phyloP scores from a whole-genome alignment of 179 eudicot genomes.

The Camellia oleifera region DNA sequence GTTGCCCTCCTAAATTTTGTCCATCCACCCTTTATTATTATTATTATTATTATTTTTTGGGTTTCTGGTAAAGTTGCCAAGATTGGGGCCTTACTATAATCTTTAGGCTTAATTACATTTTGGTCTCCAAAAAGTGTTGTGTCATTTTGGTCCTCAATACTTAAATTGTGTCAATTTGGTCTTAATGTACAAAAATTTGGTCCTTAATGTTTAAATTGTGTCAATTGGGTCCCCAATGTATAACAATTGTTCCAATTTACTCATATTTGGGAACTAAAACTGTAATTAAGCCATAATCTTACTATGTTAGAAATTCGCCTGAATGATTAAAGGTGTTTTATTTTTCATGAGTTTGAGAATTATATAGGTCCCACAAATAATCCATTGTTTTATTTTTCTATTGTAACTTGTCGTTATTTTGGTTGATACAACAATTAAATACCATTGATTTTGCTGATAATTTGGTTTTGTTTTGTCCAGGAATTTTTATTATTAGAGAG shows the following conservation, averaged over 20 bases:
- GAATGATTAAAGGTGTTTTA: neutral
- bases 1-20: neutral
- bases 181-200: too few relatives aligned
- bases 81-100: neutral
- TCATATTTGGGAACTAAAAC: too few relatives aligned
- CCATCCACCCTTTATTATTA: neutral
- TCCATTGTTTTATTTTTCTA: neutral
- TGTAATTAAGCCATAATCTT: too few relatives aligned
- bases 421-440: neutral
- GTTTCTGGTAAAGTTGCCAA: neutral
- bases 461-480: constrained; percentile 33
- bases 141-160: too few relatives aligned
- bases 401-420: neutral
- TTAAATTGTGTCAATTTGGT: too few relatives aligned
- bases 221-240: too few relatives aligned
- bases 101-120: neutral
- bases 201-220: too few relatives aligned
- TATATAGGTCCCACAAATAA: neutral
- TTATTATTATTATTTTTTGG: neutral
- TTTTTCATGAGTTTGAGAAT: neutral
- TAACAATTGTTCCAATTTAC: too few relatives aligned
- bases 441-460: neutral
- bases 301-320: neutral
- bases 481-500: constrained; percentile 85
- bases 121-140: too few relatives aligned